phyloP scores from a whole-genome alignment of 495 filamentous ascomycete species.

The Acidomyces sp. region DNA sequence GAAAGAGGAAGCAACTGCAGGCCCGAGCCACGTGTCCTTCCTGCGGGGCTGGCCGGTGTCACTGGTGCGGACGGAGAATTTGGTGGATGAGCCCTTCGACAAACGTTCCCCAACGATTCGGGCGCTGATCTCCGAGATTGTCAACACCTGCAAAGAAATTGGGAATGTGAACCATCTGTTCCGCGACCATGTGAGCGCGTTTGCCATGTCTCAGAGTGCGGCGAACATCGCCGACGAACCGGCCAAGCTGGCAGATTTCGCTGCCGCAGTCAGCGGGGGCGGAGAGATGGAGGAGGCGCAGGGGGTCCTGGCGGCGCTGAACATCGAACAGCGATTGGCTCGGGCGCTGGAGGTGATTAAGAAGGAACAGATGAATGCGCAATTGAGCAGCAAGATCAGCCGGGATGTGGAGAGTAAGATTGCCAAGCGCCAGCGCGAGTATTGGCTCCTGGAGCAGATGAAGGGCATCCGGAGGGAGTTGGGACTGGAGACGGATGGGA shows the following conservation, averaged over 20 bases:
- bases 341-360: conserved; percentile 87
- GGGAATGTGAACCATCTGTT: conserved; percentile 89
- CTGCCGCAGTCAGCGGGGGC: conserved; percentile 81
- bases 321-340: conserved; percentile 77
- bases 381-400: conserved; percentile 91
- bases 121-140: conserved; percentile 90
- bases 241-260: conserved; percentile 89
- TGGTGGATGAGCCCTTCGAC: conserved; percentile 76
- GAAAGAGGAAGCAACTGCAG: neutral
- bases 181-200: conserved; percentile 91
- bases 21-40: conserved; percentile 58
- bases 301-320: conserved; percentile 76
- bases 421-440: conserved; percentile 92
- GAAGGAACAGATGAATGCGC: conserved; percentile 95
- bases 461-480: conserved; percentile 95
- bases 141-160: conserved; percentile 96
- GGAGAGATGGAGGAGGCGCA: conserved; percentile 87
- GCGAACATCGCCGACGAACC: conserved; percentile 93
- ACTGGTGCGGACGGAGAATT: conserved; percentile 86
- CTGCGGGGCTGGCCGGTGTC: conserved; percentile 80
- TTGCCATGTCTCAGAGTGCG: conserved; percentile 85
- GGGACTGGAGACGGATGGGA: conserved; percentile 92
- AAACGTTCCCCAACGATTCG: conserved; percentile 74
- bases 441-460: conserved; percentile 99
- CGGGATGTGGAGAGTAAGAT: conserved; percentile 98